Evolutionary conservation across 108 stramenopile genomes (phyloP).

Genomic region (Conticribra weissflogii): DNA sequence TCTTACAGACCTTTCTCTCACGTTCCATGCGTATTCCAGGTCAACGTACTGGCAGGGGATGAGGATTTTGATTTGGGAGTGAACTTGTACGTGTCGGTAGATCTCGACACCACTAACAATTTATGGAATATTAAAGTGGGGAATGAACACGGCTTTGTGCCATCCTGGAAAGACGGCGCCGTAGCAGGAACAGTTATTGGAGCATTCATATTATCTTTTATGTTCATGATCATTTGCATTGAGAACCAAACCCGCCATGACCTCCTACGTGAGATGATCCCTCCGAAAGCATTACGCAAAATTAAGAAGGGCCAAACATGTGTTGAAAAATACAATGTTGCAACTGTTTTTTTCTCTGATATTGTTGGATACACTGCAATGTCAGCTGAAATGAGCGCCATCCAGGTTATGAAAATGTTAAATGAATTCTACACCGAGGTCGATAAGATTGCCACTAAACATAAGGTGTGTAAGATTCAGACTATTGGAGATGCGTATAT

Average conservation of each 20-base stretch:
- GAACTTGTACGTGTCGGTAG: background rate
- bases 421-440: constrained; percentile 58
- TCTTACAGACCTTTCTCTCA: background rate
- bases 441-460: constrained; percentile 36
- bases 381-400: constrained; percentile 32
- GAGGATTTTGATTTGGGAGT: background rate
- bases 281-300: constrained; percentile 32
- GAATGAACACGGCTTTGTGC: constrained; percentile 1
- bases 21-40: background rate
- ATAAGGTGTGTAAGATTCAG: constrained; percentile 60
- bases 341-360: constrained; percentile 40
- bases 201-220: constrained; percentile 19
- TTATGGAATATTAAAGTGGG: constrained; percentile 28
- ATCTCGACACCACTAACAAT: constrained; percentile 36
- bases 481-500: constrained; percentile 66
- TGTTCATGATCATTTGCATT: constrained; percentile 37
- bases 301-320: constrained; percentile 36
- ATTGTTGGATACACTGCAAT: constrained; percentile 51
- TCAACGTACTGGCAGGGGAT: background rate
- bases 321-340: constrained; percentile 36
- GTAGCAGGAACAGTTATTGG: background rate
- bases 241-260: constrained; percentile 30
- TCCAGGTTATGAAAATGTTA: constrained; percentile 52
- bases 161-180: background rate
- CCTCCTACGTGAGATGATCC: constrained; percentile 33